Evolutionary conservation across 768 basidiomycete genomes (phyloP).

Genomic region (Mrakia gelida): DNA sequence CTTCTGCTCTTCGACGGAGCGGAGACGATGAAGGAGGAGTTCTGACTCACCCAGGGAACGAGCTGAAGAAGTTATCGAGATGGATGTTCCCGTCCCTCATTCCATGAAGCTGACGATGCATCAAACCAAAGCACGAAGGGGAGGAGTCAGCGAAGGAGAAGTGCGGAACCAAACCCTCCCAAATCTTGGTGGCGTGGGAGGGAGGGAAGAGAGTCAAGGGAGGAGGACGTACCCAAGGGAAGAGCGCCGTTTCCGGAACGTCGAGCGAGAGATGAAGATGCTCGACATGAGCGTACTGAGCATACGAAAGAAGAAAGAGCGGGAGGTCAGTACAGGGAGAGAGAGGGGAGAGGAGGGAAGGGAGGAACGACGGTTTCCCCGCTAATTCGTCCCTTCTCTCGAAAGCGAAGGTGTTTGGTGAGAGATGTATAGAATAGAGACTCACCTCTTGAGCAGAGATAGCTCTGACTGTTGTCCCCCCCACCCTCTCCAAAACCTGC

Average conservation of each 20-base stretch:
- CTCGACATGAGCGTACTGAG: slow-evolving; percentile 27
- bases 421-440: not conserved
- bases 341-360: not conserved
- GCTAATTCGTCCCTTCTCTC: not conserved
- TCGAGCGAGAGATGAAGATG: slow-evolving; percentile 46
- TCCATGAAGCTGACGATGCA: slow-evolving; percentile 22
- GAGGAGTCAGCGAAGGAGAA: not conserved
- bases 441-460: slow-evolving; percentile 27
- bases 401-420: not conserved
- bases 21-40: too few species aligned
- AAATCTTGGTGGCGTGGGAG: slow-evolving; percentile 33
- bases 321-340: not conserved
- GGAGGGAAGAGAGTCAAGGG: slow-evolving; percentile 35
- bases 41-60: slow-evolving; percentile 20
- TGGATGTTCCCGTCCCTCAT: slow-evolving; percentile 28
- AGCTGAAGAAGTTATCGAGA: slow-evolving; percentile 28
- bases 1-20: not conserved
- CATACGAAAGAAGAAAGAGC: not conserved
- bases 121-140: not conserved
- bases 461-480: slow-evolving; percentile 12
- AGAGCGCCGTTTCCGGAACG: slow-evolving; percentile 73
- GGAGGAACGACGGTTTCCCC: not conserved
- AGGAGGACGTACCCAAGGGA: slow-evolving; percentile 73
- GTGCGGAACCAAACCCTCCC: slow-evolving; percentile 40
- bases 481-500: slow-evolving; percentile 21